A percentile compares a stretch with the other conserved stretches of the same genome.
phyloP scores from a whole-genome alignment of 2,329 filamentous ascomycete species.

The Phaeosphaeria sp. region DNA sequence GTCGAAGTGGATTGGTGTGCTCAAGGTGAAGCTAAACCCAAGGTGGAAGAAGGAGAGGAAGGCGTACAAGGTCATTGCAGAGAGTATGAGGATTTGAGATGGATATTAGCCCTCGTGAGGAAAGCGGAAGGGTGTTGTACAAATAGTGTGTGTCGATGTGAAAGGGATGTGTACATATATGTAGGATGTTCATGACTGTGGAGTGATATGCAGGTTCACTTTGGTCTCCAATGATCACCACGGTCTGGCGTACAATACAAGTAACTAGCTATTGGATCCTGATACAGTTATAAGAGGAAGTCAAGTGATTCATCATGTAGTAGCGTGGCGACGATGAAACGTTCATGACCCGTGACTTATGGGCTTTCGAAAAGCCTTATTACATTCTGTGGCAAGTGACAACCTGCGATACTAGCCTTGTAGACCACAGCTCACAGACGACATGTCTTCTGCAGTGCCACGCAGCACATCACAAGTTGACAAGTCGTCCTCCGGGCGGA shows the following conservation, averaged over 20 bases:
- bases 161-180: not conserved
- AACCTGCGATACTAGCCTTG: no score
- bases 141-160: not conserved
- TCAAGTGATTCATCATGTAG: no score
- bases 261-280: not conserved
- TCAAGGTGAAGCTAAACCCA: constrained; percentile 59
- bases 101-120: not conserved
- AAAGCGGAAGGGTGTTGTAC: not conserved
- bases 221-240: not conserved
- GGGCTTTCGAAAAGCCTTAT: no score
- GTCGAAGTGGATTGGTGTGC: constrained; percentile 69
- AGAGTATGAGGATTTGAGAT: constrained; percentile 35
- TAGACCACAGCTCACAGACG: no score
- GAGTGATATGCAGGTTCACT: not conserved
- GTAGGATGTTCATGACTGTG: not conserved
- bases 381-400: no score
- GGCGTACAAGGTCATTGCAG: constrained; percentile 78
- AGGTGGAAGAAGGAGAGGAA: constrained; percentile 77
- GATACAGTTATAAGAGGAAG: no score
- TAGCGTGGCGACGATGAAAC: no score
- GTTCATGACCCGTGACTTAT: no score
- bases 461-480: not conserved
- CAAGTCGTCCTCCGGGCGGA: not conserved
- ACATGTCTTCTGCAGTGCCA: not conserved
- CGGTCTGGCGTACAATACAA: not conserved